Evolutionary conservation across 495 filamentous ascomycete species (phyloP).

Genomic region (Annulohypoxylon moriforme): DNA sequence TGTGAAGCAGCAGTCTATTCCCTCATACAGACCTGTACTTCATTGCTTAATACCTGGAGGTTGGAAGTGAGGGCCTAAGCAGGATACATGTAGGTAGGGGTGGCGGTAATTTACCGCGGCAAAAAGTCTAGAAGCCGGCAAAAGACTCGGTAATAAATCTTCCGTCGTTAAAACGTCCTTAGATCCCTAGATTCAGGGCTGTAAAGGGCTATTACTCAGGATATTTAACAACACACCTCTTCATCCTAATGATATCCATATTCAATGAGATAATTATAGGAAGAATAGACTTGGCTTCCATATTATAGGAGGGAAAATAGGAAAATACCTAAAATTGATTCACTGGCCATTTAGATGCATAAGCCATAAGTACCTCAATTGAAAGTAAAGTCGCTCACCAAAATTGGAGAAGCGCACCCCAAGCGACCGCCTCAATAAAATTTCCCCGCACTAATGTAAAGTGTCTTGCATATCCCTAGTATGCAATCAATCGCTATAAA

Average conservation of each 20-base stretch:
- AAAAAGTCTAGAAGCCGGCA: slow-evolving; percentile 28
- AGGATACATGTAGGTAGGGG: slow-evolving; percentile 15
- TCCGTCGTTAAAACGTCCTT: neutral
- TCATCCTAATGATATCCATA: slow-evolving; percentile 1
- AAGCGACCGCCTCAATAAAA: neutral
- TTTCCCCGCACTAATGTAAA: neutral
- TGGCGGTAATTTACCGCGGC: slow-evolving; percentile 29
- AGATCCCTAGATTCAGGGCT: too few relatives aligned
- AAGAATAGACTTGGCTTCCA: neutral
- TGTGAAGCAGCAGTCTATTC: neutral
- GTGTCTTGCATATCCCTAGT: too few relatives aligned
- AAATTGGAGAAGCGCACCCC: neutral
- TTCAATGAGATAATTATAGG: neutral
- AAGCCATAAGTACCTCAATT: neutral
- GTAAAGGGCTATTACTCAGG: neutral
- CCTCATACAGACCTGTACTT: neutral
- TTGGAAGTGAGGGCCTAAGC: neutral
- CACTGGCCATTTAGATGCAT: neutral
- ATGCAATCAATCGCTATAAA: too few relatives aligned
- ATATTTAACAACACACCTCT: neutral
- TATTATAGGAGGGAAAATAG: neutral
- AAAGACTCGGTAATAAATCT: slow-evolving; percentile 37
- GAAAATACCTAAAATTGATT: neutral
- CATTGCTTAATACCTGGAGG: neutral
- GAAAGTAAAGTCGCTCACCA: neutral